Percentiles rank a stretch among this genome's conserved stretches.
Evolutionary conservation across 73 alveolate genomes (phyloP).

Genomic region (Paramecium caudatum): DNA sequence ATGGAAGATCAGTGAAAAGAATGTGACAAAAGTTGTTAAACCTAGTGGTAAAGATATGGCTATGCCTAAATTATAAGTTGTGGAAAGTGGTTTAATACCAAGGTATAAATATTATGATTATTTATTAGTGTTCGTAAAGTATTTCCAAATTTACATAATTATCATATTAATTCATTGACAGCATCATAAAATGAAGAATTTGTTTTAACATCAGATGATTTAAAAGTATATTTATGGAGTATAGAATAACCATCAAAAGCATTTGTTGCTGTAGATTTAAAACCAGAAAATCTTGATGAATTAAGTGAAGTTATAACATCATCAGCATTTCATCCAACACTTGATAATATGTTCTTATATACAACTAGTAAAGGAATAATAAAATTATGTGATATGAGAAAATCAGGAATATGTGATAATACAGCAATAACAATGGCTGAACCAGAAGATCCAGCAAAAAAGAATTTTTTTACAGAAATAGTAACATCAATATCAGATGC

Average conservation of each 20-base stretch:
- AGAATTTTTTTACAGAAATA: constrained; percentile 89
- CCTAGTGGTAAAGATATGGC: constrained; percentile 73
- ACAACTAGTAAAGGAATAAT: constrained; percentile 83
- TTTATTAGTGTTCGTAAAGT: constrained; percentile 62
- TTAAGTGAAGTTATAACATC: constrained; percentile 87
- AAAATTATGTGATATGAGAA: constrained; percentile 84
- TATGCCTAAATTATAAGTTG: constrained; percentile 76
- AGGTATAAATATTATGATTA: background rate
- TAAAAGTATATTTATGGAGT: constrained; percentile 76
- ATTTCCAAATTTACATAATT: constrained; percentile 74
- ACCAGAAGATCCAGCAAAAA: constrained; percentile 85
- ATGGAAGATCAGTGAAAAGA: constrained; percentile 77
- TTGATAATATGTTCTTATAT: constrained; percentile 80
- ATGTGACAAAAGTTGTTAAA: constrained; percentile 69
- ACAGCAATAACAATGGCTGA: constrained; percentile 79
- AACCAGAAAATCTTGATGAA: constrained; percentile 87
- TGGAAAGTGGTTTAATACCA: constrained; percentile 76
- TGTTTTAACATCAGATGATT: constrained; percentile 75
- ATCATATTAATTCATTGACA: constrained; percentile 75
- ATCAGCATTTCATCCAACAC: constrained; percentile 81
- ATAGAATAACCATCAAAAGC: constrained; percentile 74
- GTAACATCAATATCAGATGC: constrained; percentile 85
- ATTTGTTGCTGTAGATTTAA: constrained; percentile 80
- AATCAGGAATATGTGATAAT: constrained; percentile 80
- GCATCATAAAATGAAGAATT: constrained; percentile 77